Evolutionary conservation across 2,329 filamentous ascomycete species (phyloP), one percentile per base, ranked within the genome.

Genomic region (Hymenoscyphus albidus): DNA sequence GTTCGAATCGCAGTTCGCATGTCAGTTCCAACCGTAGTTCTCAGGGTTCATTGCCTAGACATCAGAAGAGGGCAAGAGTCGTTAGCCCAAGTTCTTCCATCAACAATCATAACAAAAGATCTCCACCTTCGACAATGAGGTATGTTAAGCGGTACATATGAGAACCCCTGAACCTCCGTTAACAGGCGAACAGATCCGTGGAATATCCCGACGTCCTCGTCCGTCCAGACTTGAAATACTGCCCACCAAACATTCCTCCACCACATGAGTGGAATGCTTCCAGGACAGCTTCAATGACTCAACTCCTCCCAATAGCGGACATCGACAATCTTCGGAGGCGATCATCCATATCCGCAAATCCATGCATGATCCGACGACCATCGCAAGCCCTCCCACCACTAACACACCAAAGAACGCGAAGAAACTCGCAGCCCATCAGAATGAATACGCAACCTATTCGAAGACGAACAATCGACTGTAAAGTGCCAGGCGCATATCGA

Each of bases 51-150:
- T 14, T 62, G n/a, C 55, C 67, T 1, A 65, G 31, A 54, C 27
- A 54, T 27, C 54, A 62, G n/a, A n/a, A 57, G 44, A 60, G 63
- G 51, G 58, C 68, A 54, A 66, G 60, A 56, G 67, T 62, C 1
- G 67, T 71, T 5, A 73, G 70, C 9, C 72, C 71, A 5, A 72
- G 72, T 40, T 72, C 70, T 48, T 72, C 69, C 62, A 74, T 72
- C 44, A 71, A 67, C 51, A 69, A 72, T 55, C 54, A 68, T 14
- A 69, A 69, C 1, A 67, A 68, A 32, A 65, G 71, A 56, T 72
- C 71, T 18, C 71, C 72, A 31, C 54, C 72, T 12, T 70, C 70
- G 5, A 72, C 64, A 1, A 66, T 73, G 62, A 61, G 70, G 72
- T 73, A 63, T 27, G 68, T 64, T 57, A 12, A 22, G 16, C 3